Percentiles rank a stretch among this genome's conserved stretches.
These are phyloP conservation scores for Eimeria maxima DNA, from an alignment of 169 alveolate species.

Conservation along the genomic window DNA sequence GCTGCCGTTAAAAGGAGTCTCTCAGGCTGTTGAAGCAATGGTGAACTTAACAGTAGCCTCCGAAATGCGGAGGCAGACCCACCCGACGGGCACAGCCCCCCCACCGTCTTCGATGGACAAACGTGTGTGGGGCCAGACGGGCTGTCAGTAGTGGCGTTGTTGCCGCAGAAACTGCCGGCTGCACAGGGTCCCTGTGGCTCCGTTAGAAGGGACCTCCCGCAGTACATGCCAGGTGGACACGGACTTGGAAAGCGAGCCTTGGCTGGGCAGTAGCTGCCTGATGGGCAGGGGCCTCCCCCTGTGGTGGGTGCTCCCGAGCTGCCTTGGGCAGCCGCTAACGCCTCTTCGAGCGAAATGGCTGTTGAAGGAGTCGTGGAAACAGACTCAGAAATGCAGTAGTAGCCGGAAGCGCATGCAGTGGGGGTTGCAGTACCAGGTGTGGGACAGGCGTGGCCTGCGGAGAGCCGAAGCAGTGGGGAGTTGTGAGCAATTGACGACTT, in stretches of 20 bases:
- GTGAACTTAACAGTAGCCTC: background rate
- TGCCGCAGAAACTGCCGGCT: slow-evolving; percentile 65
- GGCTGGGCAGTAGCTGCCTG: slow-evolving; percentile 88
- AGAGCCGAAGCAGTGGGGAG: background rate
- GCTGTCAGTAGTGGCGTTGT: background rate
- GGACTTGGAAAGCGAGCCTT: slow-evolving; percentile 78
- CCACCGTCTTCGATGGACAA: slow-evolving; percentile 10
- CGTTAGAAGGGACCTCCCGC: slow-evolving; percentile 47
- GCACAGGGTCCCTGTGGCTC: slow-evolving; percentile 71
- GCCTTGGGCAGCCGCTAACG: slow-evolving; percentile 12
- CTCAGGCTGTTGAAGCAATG: background rate
- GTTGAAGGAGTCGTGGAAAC: background rate
- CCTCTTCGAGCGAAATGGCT: background rate
- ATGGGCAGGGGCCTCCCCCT: slow-evolving; percentile 66
- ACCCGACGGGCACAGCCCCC: slow-evolving; percentile 40
- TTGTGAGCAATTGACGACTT: background rate
- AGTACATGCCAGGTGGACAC: slow-evolving; percentile 80
- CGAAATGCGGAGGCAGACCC: background rate
- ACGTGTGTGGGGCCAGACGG: slow-evolving; percentile 40
- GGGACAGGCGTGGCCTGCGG: slow-evolving; percentile 53
- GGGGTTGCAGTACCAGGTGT: background rate
- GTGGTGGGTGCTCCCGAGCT: slow-evolving; percentile 46
- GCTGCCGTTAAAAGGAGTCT: background rate
- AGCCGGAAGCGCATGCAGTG: background rate
- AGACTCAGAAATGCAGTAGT: slow-evolving; percentile 10